These are phyloP conservation scores for Arthrobotrys entomopaga DNA, from an alignment of 2,329 filamentous ascomycete genomes.

Conservation along the genomic window DNA sequence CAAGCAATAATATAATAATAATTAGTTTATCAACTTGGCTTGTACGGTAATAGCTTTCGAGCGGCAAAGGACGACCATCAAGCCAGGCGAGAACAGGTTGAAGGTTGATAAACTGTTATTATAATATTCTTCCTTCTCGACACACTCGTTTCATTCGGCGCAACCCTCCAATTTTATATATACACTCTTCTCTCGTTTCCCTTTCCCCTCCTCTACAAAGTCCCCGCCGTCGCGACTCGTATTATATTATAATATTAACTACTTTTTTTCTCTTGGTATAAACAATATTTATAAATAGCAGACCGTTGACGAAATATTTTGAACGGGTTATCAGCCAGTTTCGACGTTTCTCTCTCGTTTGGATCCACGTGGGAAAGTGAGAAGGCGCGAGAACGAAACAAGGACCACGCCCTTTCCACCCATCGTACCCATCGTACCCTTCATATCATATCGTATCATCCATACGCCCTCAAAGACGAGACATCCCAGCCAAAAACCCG, in stretches of 20 bases:
- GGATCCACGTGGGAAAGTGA: constrained; percentile 33
- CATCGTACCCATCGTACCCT: too few relatives aligned
- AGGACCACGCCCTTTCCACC: too few relatives aligned
- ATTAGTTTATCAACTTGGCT: constrained; percentile 1
- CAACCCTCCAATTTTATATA: too few relatives aligned
- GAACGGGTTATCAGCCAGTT: neutral
- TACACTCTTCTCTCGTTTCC: constrained; percentile 12
- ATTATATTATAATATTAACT: constrained; percentile 1
- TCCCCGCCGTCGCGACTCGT: constrained; percentile 3
- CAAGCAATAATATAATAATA: neutral
- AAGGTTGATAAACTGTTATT: too few relatives aligned
- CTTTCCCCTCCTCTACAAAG: constrained; percentile 1
- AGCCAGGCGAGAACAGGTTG: too few relatives aligned
- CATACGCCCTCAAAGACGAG: constrained; percentile 31
- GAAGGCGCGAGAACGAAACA: constrained; percentile 10
- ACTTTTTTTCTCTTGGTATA: constrained; percentile 2
- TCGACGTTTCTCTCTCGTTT: neutral
- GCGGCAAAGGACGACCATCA: neutral
- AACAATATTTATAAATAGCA: constrained; percentile 8
- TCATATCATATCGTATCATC: too few relatives aligned
- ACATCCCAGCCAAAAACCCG: constrained; percentile 42
- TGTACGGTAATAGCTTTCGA: constrained; percentile 1
- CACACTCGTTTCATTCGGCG: too few relatives aligned
- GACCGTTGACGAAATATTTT: neutral
- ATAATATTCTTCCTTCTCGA: too few relatives aligned